Percentiles rank a stretch among this genome's conserved stretches.
Conservation (phyloP, 1,284 basidiomycete species). For the Filobasidium uniguttulatum region DNA sequence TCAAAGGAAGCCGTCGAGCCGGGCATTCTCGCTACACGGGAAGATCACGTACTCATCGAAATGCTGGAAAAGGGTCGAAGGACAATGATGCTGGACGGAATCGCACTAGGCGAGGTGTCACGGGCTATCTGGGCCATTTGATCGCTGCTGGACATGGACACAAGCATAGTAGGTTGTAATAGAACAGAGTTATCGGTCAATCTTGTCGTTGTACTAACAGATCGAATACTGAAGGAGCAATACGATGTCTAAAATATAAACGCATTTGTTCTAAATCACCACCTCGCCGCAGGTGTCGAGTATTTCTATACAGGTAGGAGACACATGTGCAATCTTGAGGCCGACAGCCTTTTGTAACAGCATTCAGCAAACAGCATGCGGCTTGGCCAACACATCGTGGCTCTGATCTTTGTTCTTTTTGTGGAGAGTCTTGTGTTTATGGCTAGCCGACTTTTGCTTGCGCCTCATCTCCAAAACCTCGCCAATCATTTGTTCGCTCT, state of each 20-base stretch:
- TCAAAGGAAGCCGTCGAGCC: constrained; percentile 46
- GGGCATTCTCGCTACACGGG: constrained; percentile 59
- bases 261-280: too few species aligned
- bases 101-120: constrained; percentile 7
- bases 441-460: constrained; percentile 4
- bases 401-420: constrained; percentile 10
- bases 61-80: constrained; percentile 11
- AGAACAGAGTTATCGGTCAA: too few species aligned
- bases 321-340: too few species aligned
- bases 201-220: too few species aligned
- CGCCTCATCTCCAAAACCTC: constrained; percentile 6
- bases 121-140: constrained; percentile 10
- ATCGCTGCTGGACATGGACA: too few species aligned
- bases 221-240: too few species aligned
- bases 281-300: too few species aligned
- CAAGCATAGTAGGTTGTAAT: too few species aligned
- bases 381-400: too few species aligned
- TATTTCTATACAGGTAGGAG: too few species aligned
- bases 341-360: too few species aligned
- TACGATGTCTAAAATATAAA: too few species aligned
- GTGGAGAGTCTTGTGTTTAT: constrained; percentile 7
- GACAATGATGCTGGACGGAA: constrained; percentile 8
- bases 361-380: constrained; percentile 16
- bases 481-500: constrained; percentile 9
- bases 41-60: constrained; percentile 18